Evolutionary conservation across 495 filamentous ascomycete species (phyloP).

Genomic region (Massariosphaeria phaeospora): DNA sequence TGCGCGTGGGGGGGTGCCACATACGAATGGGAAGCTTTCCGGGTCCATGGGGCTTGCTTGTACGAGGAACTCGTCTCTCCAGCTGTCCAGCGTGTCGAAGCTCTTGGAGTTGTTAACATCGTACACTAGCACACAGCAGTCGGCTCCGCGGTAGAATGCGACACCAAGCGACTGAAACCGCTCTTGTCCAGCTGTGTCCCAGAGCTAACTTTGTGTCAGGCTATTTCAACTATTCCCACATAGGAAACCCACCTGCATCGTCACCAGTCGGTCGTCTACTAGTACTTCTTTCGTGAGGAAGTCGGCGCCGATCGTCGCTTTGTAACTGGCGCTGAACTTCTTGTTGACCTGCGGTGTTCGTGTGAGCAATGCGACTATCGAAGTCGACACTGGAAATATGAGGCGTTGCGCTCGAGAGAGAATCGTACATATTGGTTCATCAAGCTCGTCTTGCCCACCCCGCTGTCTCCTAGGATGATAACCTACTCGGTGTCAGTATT

Average conservation of each 20-base stretch:
- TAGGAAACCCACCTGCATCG: constrained; percentile 79
- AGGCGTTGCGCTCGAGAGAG: constrained; percentile 1
- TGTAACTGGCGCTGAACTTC: constrained; percentile 99
- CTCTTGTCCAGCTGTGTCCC: constrained; percentile 98
- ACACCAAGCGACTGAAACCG: constrained; percentile 96
- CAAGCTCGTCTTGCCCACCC: constrained; percentile 97
- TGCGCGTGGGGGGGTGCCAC: constrained; percentile 40
- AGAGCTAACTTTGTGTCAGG: constrained; percentile 61
- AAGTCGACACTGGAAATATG: not conserved
- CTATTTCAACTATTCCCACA: constrained; percentile 1
- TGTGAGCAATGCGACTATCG: not conserved
- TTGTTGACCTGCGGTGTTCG: constrained; percentile 82
- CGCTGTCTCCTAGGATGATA: constrained; percentile 96
- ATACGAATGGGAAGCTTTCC: constrained; percentile 95
- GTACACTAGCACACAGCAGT: constrained; percentile 97
- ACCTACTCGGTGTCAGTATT: constrained; percentile 54
- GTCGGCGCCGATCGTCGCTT: constrained; percentile 97
- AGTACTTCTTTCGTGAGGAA: constrained; percentile 98
- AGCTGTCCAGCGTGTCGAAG: constrained; percentile 96
- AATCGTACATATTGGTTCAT: constrained; percentile 99
- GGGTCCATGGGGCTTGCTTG: constrained; percentile 95
- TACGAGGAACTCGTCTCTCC: constrained; percentile 97
- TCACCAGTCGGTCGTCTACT: constrained; percentile 93
- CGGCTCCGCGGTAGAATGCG: constrained; percentile 95
- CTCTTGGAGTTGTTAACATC: constrained; percentile 99